A percentile compares a stretch with the other conserved stretches of the same genome.
These are phyloP conservation scores for Vicia faba DNA, from an alignment of 306 rosid species.

Conservation along the genomic window DNA sequence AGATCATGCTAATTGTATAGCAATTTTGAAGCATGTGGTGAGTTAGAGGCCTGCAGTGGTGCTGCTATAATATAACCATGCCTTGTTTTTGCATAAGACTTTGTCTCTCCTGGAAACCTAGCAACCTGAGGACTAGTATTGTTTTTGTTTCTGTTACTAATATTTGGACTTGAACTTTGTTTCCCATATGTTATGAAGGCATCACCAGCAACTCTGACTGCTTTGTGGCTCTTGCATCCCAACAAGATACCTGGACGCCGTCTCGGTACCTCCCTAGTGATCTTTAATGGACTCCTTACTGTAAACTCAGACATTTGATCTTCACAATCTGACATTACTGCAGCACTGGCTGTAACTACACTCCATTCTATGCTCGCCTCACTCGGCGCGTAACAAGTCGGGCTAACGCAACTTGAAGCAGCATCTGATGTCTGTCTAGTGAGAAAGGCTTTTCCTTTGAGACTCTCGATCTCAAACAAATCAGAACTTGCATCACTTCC, in stretches of 20 bases:
- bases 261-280: constrained; percentile 42
- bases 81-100: constrained; percentile 41
- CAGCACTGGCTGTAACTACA: constrained; percentile 85
- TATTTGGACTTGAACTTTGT: constrained; percentile 36
- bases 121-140: constrained; percentile 44
- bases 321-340: constrained; percentile 66
- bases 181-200: constrained; percentile 55
- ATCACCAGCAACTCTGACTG: constrained; percentile 74
- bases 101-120: constrained; percentile 62
- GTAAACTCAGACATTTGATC: constrained; percentile 51
- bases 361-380: constrained; percentile 98
- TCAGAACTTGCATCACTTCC: constrained; percentile 95
- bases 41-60: constrained; percentile 45
- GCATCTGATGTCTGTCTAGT: constrained; percentile 55
- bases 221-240: constrained; percentile 79
- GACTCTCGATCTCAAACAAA: constrained; percentile 81
- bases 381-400: constrained; percentile 79
- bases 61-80: constrained; percentile 45
- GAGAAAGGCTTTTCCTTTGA: constrained; percentile 56
- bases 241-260: constrained; percentile 44
- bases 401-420: constrained; percentile 56
- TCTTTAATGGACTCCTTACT: constrained; percentile 43
- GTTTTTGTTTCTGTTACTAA: constrained; percentile 31
- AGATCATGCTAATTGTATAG: constrained; percentile 34
- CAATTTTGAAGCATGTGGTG: constrained; percentile 57